These are phyloP conservation scores for Boletales sp. DNA, from an alignment of 768 basidiomycete species.

Conservation along the genomic window DNA sequence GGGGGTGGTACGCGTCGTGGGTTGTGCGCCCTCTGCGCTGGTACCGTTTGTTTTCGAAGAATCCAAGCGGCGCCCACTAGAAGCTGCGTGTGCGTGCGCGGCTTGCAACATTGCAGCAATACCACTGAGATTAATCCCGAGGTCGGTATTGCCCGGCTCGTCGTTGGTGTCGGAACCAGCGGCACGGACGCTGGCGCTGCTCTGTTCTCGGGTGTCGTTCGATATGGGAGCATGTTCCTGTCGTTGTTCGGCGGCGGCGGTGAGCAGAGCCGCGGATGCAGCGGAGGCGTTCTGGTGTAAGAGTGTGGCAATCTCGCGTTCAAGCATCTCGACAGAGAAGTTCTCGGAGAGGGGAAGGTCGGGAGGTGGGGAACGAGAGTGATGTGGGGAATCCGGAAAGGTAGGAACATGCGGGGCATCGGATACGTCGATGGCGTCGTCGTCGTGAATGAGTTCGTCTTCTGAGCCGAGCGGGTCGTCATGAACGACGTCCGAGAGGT, in stretches of 20 bases:
- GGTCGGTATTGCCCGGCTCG: slow-evolving; percentile 26
- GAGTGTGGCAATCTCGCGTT: slow-evolving; percentile 72
- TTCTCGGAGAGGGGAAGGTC: slow-evolving; percentile 40
- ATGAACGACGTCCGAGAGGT: slow-evolving; percentile 82
- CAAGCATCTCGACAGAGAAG: slow-evolving; percentile 69
- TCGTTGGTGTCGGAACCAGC: slow-evolving; percentile 15
- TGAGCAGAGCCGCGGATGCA: slow-evolving; percentile 59
- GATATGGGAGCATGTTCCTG: slow-evolving; percentile 43
- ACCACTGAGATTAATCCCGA: slow-evolving; percentile 57
- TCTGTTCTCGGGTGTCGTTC: slow-evolving; percentile 31
- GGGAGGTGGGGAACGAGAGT: slow-evolving; percentile 16
- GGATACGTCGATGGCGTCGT: slow-evolving; percentile 28
- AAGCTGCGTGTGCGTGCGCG: slow-evolving; percentile 59
- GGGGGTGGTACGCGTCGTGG: slow-evolving; percentile 64
- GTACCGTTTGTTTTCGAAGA: slow-evolving; percentile 46
- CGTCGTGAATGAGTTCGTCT: slow-evolving; percentile 32
- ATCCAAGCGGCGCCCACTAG: slow-evolving; percentile 45
- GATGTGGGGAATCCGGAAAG: slow-evolving; percentile 16
- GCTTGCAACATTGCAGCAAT: slow-evolving; percentile 81
- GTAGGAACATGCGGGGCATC: slow-evolving; percentile 31
- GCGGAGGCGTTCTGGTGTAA: slow-evolving; percentile 74
- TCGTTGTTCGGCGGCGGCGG: slow-evolving; percentile 65
- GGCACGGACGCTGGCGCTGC: slow-evolving; percentile 16
- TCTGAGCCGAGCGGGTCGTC: slow-evolving; percentile 71
- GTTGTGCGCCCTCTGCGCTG: slow-evolving; percentile 43